These are phyloP conservation scores for Teunomyces aglyptinius DNA, from an alignment of 805 yeast genomes.

Conservation along the genomic window DNA sequence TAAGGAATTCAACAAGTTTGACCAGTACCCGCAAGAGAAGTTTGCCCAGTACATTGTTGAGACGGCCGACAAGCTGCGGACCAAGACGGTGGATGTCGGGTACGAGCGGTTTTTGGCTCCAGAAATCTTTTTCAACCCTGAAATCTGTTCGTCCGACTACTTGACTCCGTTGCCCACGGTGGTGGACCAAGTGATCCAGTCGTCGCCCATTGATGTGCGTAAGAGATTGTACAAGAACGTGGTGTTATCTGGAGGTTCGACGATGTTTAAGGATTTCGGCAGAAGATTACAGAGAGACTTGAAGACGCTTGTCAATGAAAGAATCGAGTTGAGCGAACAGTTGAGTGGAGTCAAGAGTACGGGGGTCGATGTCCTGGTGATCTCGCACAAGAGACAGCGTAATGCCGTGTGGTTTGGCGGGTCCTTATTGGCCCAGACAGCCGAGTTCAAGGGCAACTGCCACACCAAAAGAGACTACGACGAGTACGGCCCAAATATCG, in stretches of 20 bases:
- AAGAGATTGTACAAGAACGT: constrained; percentile 94
- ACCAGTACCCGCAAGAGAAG: constrained; percentile 82
- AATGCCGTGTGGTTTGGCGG: constrained; percentile 99
- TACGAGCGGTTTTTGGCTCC: constrained; percentile 98
- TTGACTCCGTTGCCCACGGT: constrained; percentile 94
- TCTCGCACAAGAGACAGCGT: constrained; percentile 94
- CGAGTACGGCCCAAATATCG: constrained; percentile 96
- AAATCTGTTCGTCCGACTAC: constrained; percentile 92
- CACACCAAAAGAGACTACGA: constrained; percentile 97
- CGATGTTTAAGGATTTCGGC: constrained; percentile 98
- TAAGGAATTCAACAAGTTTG: constrained; percentile 91
- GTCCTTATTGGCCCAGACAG: constrained; percentile 91
- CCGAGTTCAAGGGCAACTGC: constrained; percentile 94
- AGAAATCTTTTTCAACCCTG: constrained; percentile 98
- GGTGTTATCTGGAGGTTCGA: constrained; percentile 95
- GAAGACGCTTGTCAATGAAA: constrained; percentile 79
- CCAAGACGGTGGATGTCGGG: constrained; percentile 76
- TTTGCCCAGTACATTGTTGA: constrained; percentile 92
- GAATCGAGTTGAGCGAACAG: constrained; percentile 79
- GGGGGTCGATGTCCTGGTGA: constrained; percentile 96
- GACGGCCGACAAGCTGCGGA: constrained; percentile 62
- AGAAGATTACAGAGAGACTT: constrained; percentile 95
- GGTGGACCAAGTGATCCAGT: constrained; percentile 92
- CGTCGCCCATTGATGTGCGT: constrained; percentile 96
- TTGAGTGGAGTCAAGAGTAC: constrained; percentile 74